Conservation (phyloP, 148 eudicot genomes). For the Talinum fruticosum region DNA sequence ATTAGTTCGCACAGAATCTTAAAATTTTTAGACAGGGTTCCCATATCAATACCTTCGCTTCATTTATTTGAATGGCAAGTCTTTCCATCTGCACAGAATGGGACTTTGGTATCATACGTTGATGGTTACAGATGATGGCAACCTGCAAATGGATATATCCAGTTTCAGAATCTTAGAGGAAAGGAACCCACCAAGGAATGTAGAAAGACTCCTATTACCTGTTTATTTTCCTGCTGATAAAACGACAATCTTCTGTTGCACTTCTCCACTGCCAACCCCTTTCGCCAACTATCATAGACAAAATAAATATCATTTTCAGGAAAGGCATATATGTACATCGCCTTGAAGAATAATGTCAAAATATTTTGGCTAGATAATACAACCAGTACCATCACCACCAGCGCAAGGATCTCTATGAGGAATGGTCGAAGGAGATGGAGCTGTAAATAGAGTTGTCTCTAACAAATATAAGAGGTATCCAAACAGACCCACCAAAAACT, state of each 20-base stretch:
- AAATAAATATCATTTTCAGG: conserved; percentile 19
- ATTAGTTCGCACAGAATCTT: too few species aligned
- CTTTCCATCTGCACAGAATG: conserved; percentile 78
- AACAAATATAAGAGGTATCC: background rate
- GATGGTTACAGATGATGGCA: conserved; percentile 98
- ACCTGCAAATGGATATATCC: conserved; percentile 52
- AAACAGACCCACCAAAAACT: background rate
- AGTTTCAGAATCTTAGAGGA: background rate
- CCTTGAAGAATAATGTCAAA: background rate
- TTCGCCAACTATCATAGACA: conserved; percentile 48
- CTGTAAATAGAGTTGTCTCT: background rate
- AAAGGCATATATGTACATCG: background rate
- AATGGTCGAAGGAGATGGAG: background rate
- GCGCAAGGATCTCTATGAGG: background rate
- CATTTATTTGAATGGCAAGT: conserved; percentile 65
- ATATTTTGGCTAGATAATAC: background rate
- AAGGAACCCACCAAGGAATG: background rate
- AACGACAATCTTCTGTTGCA: conserved; percentile 63
- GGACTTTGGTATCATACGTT: conserved; percentile 86
- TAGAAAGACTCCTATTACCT: conserved; percentile 47
- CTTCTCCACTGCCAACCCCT: conserved; percentile 67
- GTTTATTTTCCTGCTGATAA: conserved; percentile 84
- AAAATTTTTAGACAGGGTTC: too few species aligned
- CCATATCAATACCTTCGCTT: conserved; percentile 54
- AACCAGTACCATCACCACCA: background rate